Evolutionary conservation across 257 asterid species (phyloP).

Genomic region (Cinchona pubescens): DNA sequence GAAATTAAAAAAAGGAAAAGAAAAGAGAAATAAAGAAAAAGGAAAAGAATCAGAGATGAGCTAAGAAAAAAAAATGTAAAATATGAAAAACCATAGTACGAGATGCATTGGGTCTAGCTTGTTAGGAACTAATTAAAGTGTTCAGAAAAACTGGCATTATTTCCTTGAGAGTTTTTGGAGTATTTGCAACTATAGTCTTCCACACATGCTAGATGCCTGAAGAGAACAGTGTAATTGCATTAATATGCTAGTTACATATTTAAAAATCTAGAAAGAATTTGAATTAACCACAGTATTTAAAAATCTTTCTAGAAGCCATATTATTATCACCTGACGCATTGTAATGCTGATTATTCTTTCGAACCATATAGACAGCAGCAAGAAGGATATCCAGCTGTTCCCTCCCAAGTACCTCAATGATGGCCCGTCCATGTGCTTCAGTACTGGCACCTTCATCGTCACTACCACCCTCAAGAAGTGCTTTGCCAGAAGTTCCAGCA

Average conservation of each 20-base stretch:
- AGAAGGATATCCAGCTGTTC: slow-evolving; percentile 96
- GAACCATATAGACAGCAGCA: slow-evolving; percentile 97
- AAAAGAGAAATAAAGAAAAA: neutral
- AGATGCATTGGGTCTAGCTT: slow-evolving; percentile 59
- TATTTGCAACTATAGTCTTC: slow-evolving; percentile 98
- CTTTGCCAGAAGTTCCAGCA: slow-evolving; percentile 99
- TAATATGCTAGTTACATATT: slow-evolving; percentile 14
- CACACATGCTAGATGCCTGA: slow-evolving; percentile 99
- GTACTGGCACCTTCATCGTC: slow-evolving; percentile 99
- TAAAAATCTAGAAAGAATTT: slow-evolving; percentile 16
- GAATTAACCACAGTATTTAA: no score
- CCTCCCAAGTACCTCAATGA: slow-evolving; percentile 92
- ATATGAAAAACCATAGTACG: no score
- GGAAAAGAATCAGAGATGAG: neutral
- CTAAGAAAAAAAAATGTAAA: slow-evolving; percentile 10
- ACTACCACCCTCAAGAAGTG: slow-evolving; percentile 98
- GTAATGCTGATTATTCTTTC: slow-evolving; percentile 89
- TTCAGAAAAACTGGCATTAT: slow-evolving; percentile 96
- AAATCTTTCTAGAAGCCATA: no score
- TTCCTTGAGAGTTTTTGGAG: slow-evolving; percentile 96
- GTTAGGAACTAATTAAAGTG: slow-evolving; percentile 83
- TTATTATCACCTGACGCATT: slow-evolving; percentile 82
- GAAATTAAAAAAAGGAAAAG: neutral
- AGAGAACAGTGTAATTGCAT: slow-evolving; percentile 23
- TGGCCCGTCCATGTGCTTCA: slow-evolving; percentile 99